These are phyloP conservation scores for Talaromyces islandicus DNA, from an alignment of 2,329 filamentous ascomycete species.

Conservation along the genomic window DNA sequence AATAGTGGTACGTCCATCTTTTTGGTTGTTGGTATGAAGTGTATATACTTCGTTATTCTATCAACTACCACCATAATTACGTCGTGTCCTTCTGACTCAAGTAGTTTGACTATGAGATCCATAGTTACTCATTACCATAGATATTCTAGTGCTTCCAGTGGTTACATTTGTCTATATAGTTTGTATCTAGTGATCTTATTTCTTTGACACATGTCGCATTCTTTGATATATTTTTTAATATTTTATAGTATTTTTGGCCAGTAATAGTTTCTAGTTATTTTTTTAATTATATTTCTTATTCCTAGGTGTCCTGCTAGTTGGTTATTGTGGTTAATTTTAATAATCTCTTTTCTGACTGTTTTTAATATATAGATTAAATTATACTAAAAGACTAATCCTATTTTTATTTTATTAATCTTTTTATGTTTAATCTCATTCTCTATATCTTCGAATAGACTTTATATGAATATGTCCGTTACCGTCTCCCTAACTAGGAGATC, in stretches of 20 bases:
- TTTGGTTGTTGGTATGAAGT: no score
- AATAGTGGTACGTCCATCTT: no score
- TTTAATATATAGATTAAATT: background rate
- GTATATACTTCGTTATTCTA: no score
- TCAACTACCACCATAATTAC: no score
- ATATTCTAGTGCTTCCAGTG: background rate
- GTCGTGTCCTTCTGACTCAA: no score
- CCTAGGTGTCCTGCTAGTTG: background rate
- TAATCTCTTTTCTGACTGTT: no score
- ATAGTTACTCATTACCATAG: background rate
- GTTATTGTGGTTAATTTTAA: no score
- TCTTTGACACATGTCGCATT: background rate
- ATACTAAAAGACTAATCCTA: background rate
- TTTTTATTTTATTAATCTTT: background rate
- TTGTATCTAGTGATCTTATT: background rate
- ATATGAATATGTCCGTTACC: background rate
- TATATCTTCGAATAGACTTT: background rate
- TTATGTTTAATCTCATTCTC: background rate
- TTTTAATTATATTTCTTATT: background rate
- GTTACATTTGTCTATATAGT: background rate
- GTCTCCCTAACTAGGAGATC: background rate
- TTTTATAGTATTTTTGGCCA: background rate
- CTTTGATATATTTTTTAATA: background rate
- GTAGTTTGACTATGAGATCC: no score
- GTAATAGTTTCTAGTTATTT: background rate